Conservation (phyloP, 805 yeast species). For the Zygoascus biomembranicola region DNA sequence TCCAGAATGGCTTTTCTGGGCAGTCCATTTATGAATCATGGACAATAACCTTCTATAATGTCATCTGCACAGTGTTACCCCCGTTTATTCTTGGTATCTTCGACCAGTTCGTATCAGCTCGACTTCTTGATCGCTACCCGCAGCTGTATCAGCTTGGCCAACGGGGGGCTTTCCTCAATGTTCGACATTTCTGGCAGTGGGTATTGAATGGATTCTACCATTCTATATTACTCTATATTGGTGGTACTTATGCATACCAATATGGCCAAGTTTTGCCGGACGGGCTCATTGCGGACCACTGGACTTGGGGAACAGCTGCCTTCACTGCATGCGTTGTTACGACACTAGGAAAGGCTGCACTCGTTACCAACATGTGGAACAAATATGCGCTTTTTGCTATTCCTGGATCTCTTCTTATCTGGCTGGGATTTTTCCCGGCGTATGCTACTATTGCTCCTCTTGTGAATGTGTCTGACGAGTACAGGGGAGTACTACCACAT, state of each 20-base stretch:
- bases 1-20: slow-evolving; percentile 86
- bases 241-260: slow-evolving; percentile 58
- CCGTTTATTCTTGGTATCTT: slow-evolving; percentile 95
- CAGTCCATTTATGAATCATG: slow-evolving; percentile 95
- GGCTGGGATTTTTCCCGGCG: slow-evolving; percentile 82
- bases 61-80: slow-evolving; percentile 87
- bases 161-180: slow-evolving; percentile 79
- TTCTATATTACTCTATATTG: slow-evolving; percentile 73
- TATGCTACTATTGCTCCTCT: slow-evolving; percentile 82
- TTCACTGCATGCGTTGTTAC: slow-evolving; percentile 83
- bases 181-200: slow-evolving; percentile 95
- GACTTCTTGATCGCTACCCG: slow-evolving; percentile 85
- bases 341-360: slow-evolving; percentile 90
- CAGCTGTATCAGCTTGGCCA: slow-evolving; percentile 89
- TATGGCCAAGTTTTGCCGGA: slow-evolving; percentile 52
- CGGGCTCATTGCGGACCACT: slow-evolving; percentile 75
- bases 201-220: slow-evolving; percentile 91
- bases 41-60: slow-evolving; percentile 95
- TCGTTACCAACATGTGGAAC: slow-evolving; percentile 90
- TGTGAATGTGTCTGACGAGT: slow-evolving; percentile 74
- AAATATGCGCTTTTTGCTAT: slow-evolving; percentile 85
- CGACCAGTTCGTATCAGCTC: slow-evolving; percentile 91
- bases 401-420: slow-evolving; percentile 82
- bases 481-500: slow-evolving; percentile 66
- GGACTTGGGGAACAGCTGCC: slow-evolving; percentile 92